Evolutionary conservation across 139 green algal species (phyloP).

Genomic region (Desmodesmus armatus): DNA sequence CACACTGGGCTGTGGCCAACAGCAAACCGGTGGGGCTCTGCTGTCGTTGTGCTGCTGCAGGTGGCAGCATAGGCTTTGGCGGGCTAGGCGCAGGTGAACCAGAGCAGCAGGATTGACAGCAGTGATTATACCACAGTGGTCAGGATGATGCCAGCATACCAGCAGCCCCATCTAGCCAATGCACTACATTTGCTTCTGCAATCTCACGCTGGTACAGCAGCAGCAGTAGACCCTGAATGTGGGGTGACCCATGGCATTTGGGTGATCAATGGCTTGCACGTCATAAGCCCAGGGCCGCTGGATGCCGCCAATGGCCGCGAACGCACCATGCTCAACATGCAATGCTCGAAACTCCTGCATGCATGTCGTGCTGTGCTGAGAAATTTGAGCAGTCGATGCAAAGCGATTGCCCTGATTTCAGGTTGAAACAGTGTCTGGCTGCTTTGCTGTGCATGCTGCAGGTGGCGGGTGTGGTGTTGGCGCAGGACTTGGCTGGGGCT

Average conservation of each 20-base stretch:
- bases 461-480: conserved; percentile 72
- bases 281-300: not conserved
- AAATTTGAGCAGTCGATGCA: not conserved
- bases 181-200: too few species aligned
- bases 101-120: not conserved
- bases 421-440: too few species aligned
- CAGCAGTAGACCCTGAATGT: too few species aligned
- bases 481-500: conserved; percentile 68
- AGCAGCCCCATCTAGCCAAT: not conserved
- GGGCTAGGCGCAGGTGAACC: conserved; percentile 16
- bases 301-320: not conserved
- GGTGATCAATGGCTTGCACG: not conserved
- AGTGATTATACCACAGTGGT: not conserved
- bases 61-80: conserved; percentile 47
- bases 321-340: not conserved
- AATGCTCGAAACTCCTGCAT: not conserved
- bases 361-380: not conserved
- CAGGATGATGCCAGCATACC: not conserved
- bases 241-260: not conserved
- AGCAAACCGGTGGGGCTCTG: not conserved
- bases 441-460: too few species aligned
- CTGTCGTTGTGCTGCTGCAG: conserved; percentile 32
- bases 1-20: not conserved
- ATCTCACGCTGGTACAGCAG: not conserved
- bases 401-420: not conserved